Conservation (phyloP, 192 early-diverging fungal species). For the Rhizophagus clarus region DNA sequence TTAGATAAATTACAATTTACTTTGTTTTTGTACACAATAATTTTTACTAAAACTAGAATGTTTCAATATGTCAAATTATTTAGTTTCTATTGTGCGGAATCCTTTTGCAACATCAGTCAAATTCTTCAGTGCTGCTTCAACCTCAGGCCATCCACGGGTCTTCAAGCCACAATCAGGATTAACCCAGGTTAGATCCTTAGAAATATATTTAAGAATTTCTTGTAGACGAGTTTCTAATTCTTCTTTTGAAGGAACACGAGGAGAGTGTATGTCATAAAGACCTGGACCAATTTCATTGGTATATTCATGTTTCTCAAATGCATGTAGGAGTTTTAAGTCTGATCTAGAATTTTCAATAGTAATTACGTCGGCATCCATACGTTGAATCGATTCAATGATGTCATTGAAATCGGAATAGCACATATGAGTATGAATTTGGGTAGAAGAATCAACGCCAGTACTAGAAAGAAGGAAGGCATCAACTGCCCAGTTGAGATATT, state of each 20-base stretch:
- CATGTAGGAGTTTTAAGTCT: conserved; percentile 90
- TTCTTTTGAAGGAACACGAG: conserved; percentile 84
- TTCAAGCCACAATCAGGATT: conserved; percentile 99
- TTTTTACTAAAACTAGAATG: no score
- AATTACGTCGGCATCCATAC: conserved; percentile 94
- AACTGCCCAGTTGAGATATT: conserved; percentile 96
- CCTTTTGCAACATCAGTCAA: conserved; percentile 78
- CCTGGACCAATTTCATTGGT: conserved; percentile 93
- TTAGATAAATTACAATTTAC: no score
- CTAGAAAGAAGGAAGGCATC: conserved; percentile 90
- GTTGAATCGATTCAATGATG: conserved; percentile 92
- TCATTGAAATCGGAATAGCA: conserved; percentile 99
- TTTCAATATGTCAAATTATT: no score
- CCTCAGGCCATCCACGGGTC: conserved; percentile 97
- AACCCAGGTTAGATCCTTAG: conserved; percentile 82
- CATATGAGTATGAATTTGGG: conserved; percentile 98
- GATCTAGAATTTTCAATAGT: conserved; percentile 99
- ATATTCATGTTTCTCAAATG: conserved; percentile 85
- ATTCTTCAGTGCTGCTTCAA: conserved; percentile 83
- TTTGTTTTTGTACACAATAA: no score
- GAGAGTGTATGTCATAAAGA: conserved; percentile 98
- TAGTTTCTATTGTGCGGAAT: conserved; percentile 29
- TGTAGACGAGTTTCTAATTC: conserved; percentile 88
- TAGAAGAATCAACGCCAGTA: conserved; percentile 78
- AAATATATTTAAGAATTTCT: conserved; percentile 80